Conservation (phyloP, 2,329 filamentous ascomycete genomes). For the Harringtonia aguacate region DNA sequence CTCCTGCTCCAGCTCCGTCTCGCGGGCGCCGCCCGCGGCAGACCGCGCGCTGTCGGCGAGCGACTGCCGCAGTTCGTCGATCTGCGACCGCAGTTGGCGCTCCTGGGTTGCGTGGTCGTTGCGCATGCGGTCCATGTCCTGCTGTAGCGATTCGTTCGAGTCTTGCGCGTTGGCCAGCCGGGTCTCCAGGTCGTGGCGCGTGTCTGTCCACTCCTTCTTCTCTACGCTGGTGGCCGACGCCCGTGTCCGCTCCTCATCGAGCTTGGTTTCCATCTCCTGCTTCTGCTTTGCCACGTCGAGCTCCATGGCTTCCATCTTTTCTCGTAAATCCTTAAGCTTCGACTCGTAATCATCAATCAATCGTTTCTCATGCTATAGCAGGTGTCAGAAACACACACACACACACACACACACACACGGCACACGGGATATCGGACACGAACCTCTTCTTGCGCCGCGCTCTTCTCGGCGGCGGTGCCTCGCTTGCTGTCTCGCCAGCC, state of each 20-base stretch:
- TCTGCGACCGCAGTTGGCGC: slow-evolving; percentile 50
- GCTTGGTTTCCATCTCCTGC: slow-evolving; percentile 50
- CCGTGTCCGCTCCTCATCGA: slow-evolving; percentile 47
- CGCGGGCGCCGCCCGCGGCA: slow-evolving; percentile 16
- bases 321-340: slow-evolving; percentile 64
- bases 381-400: background rate
- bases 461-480: slow-evolving; percentile 22
- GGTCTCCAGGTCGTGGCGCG: slow-evolving; percentile 57
- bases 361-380: slow-evolving; percentile 19
- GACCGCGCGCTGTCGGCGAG: slow-evolving; percentile 12
- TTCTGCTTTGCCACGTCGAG: slow-evolving; percentile 60
- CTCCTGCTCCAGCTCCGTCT: slow-evolving; percentile 49
- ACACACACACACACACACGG: no score
- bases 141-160: slow-evolving; percentile 68
- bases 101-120: slow-evolving; percentile 56
- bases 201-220: slow-evolving; percentile 59
- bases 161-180: slow-evolving; percentile 65
- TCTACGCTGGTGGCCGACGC: slow-evolving; percentile 45
- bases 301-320: slow-evolving; percentile 64
- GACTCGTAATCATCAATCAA: slow-evolving; percentile 69
- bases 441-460: slow-evolving; percentile 28
- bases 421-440: no score
- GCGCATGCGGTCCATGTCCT: slow-evolving; percentile 66
- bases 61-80: slow-evolving; percentile 40
- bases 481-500: slow-evolving; percentile 23